Conservation (phyloP, 495 filamentous ascomycete species). For the Rhypophila decipiens region DNA sequence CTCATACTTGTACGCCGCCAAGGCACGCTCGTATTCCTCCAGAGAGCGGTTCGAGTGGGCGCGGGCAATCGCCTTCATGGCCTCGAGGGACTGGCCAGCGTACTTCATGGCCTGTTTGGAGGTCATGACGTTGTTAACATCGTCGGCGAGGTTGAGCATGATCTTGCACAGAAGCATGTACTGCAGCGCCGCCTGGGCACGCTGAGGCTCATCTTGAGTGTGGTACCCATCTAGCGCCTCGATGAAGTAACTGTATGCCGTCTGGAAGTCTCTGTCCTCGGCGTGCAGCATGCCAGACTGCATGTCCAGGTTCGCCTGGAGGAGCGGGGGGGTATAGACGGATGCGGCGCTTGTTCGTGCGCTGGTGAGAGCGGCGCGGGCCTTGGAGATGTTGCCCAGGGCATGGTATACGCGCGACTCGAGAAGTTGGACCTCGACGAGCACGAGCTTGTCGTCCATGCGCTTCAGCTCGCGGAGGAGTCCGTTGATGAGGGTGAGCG, state of each 20-base stretch:
- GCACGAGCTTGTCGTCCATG: constrained; percentile 93
- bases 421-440: constrained; percentile 97
- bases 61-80: constrained; percentile 96
- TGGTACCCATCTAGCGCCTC: constrained; percentile 97
- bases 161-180: constrained; percentile 99
- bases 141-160: constrained; percentile 94
- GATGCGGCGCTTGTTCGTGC: constrained; percentile 91
- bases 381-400: constrained; percentile 92
- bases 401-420: constrained; percentile 97
- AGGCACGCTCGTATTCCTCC: constrained; percentile 92
- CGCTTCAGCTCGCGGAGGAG: constrained; percentile 94
- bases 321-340: constrained; percentile 90
- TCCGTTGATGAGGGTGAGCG: constrained; percentile 90
- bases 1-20: constrained; percentile 82
- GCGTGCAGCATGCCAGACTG: constrained; percentile 98
- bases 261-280: constrained; percentile 98
- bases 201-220: constrained; percentile 75
- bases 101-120: constrained; percentile 96
- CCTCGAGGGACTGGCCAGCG: constrained; percentile 87
- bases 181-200: constrained; percentile 87
- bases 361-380: constrained; percentile 87
- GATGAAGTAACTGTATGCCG: constrained; percentile 97
- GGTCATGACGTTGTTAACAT: constrained; percentile 86
- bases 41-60: constrained; percentile 90
- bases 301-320: constrained; percentile 97